phyloP scores from a whole-genome alignment of 2,329 filamentous ascomycete genomes.

The Macrophomina tecta region DNA sequence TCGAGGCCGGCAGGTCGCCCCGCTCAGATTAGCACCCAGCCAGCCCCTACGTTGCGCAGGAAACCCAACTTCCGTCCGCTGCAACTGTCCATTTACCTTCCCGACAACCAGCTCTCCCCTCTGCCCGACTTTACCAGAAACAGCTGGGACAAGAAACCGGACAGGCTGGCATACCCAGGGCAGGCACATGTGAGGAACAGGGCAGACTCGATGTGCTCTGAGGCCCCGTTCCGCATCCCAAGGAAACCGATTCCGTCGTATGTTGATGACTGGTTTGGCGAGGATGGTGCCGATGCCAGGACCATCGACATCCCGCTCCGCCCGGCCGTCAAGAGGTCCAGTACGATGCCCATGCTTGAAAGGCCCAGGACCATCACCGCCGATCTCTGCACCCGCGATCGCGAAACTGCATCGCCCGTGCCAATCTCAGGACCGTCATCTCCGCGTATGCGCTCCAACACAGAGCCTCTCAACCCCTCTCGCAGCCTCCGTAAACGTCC shows the following conservation, averaged over 20 bases:
- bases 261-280: constrained; percentile 9
- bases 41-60: constrained; percentile 22
- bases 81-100: constrained; percentile 48
- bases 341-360: constrained; percentile 19
- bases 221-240: background rate
- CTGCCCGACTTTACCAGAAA: constrained; percentile 45
- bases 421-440: constrained; percentile 32
- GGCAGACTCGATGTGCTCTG: constrained; percentile 7
- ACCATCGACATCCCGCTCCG: constrained; percentile 37
- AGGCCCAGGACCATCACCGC: constrained; percentile 6
- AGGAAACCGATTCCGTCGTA: constrained; percentile 18
- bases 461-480: constrained; percentile 33
- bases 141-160: constrained; percentile 35
- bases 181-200: constrained; percentile 9
- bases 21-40: constrained; percentile 24
- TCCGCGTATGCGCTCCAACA: constrained; percentile 42
- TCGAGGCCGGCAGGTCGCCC: constrained; percentile 35
- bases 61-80: constrained; percentile 42
- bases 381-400: constrained; percentile 5
- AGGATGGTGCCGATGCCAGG: background rate
- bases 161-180: background rate
- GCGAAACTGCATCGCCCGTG: background rate
- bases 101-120: constrained; percentile 42
- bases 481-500: constrained; percentile 36
- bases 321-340: constrained; percentile 36